Evolutionary conservation across 371 early-diverging fungal genomes (phyloP).

Genomic region (Blakeslea trispora): DNA sequence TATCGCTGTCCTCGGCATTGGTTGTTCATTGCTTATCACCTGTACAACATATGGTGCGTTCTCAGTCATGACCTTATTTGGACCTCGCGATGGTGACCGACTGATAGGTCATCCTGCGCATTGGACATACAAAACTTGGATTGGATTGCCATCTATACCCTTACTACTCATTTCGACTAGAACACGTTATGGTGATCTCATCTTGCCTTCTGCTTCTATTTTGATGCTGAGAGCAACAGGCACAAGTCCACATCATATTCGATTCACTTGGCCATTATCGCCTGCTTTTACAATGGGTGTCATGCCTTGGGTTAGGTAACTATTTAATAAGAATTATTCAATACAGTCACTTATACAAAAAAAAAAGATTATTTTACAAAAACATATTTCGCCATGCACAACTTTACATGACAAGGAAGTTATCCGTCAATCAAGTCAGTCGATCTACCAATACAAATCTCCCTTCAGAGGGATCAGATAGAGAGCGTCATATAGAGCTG

Average conservation of each 20-base stretch:
- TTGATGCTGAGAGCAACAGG: constrained; percentile 31
- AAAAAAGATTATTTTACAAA: constrained; percentile 22
- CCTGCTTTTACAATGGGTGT: constrained; percentile 56
- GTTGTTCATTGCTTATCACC: constrained; percentile 59
- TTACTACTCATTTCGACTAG: constrained; percentile 60
- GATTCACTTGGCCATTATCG: constrained; percentile 55
- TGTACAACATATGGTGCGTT: constrained; percentile 71
- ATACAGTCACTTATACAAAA: background rate
- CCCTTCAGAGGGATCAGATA: constrained; percentile 17
- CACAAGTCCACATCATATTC: constrained; percentile 15
- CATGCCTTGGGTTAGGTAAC: constrained; percentile 63
- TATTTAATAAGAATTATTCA: no score
- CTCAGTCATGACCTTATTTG: constrained; percentile 69
- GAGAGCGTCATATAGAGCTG: constrained; percentile 25
- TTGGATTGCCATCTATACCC: constrained; percentile 69
- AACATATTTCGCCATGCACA: constrained; percentile 16
- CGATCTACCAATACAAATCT: background rate
- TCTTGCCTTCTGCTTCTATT: constrained; percentile 38
- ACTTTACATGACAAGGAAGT: constrained; percentile 10
- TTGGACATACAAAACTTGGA: constrained; percentile 72
- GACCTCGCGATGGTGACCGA: constrained; percentile 63
- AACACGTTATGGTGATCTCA: constrained; percentile 47
- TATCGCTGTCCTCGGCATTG: constrained; percentile 63
- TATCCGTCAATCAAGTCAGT: constrained; percentile 9
- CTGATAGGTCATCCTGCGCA: constrained; percentile 59